Base-by-base conservation (phyloP, 176 grass and related monocot genomes). In the Alloteropsis semialata region DNA sequence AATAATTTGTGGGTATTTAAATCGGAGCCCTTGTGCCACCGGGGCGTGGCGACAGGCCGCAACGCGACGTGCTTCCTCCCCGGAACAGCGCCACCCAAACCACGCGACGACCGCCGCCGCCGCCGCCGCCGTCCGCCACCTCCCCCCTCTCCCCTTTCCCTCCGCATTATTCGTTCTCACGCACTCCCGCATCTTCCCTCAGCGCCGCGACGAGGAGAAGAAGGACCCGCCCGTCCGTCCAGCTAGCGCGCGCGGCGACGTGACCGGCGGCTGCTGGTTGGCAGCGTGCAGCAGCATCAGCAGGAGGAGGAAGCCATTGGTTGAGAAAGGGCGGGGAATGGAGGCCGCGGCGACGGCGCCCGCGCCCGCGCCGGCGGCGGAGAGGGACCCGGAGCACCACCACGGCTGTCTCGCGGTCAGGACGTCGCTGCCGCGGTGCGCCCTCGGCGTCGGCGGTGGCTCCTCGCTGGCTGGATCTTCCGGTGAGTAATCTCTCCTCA, bases 401-500 rank as follows among this genome's bases (percentile, higher is more conserved):
- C 44, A 65, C 75, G 46, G 82, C 62, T 89, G 72, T 29, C 49
- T 89, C 28, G 45, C 88, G 28, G 71, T 76, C 60, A 84, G n/a
- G 81, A 69, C 82, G 76, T 34, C 76, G 25, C 39, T 69, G 61
- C 69, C 70, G 21, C 70, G 69, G 62, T 89, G 77, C 87, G 57
- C 76, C 32, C 67, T 54, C 45, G 44, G 84, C 75, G 66, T 21
- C 36, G 74, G 66, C 39, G 39, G 64, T 22, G 28, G 58, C 72
- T 77, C 72, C 65, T 78, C 87, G 37, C 43, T 76, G 15, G 21
- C 63, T 55, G 87, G 77, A 85, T 85, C 82, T 85, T 75, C 82
- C 33, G 88, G 88, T 89, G 16, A 81, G 78, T 71, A 36, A 28
- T 6, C 6, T 17, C 41, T 71, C 24, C 42, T 29, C 14, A 30